Conservation (phyloP, 1,139 yeast species). For the Candida sp. region DNA sequence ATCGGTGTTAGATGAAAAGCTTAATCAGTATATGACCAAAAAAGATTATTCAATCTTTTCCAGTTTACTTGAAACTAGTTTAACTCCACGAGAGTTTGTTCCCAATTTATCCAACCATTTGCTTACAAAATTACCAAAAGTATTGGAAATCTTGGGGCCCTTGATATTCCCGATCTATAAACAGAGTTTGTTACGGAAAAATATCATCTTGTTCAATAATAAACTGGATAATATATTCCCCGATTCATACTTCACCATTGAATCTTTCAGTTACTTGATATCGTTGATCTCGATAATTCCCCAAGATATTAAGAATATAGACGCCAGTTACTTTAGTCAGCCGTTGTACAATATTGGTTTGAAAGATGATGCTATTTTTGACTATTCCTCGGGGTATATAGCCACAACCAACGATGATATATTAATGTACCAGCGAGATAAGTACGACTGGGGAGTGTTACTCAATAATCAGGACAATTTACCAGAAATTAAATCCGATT, state of each 20-base stretch:
- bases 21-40: slow-evolving; percentile 34
- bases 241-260: slow-evolving; percentile 14
- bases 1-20: slow-evolving; percentile 38
- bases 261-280: slow-evolving; percentile 34
- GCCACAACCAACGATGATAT: slow-evolving; percentile 77
- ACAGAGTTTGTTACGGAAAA: slow-evolving; percentile 57
- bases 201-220: slow-evolving; percentile 54
- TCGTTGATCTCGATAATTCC: slow-evolving; percentile 39
- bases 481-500: background rate
- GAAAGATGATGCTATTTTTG: slow-evolving; percentile 40
- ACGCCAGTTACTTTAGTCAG: slow-evolving; percentile 23
- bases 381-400: slow-evolving; percentile 34
- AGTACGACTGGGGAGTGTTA: slow-evolving; percentile 52
- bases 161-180: slow-evolving; percentile 70
- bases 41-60: slow-evolving; percentile 17
- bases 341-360: slow-evolving; percentile 69
- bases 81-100: slow-evolving; percentile 4
- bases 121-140: slow-evolving; percentile 41
- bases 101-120: slow-evolving; percentile 41
- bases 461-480: slow-evolving; percentile 18
- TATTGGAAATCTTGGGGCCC: slow-evolving; percentile 65
- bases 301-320: slow-evolving; percentile 18
- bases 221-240: slow-evolving; percentile 11
- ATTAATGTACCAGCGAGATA: slow-evolving; percentile 48
- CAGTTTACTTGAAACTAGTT: background rate